Percentiles rank a stretch among this genome's conserved stretches.
phyloP scores from a whole-genome alignment of 306 rosid species.

The Medicago ruthenica region DNA sequence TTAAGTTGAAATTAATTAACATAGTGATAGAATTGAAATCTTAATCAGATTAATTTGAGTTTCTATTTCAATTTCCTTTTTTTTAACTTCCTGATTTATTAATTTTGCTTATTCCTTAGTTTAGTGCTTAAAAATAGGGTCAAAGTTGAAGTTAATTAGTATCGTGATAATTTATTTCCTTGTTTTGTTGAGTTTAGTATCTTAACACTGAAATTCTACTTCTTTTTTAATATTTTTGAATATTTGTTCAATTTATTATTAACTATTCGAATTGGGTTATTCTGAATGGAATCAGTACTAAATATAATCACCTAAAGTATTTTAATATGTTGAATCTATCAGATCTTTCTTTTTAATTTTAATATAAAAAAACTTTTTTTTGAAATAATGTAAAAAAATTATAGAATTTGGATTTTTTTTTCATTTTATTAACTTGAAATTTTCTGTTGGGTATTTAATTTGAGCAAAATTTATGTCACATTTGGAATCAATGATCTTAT shows the following conservation, averaged over 20 bases:
- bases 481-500: not conserved
- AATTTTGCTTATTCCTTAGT: not conserved
- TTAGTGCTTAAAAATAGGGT: conserved; percentile 33
- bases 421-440: conserved; percentile 4
- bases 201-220: conserved; percentile 7
- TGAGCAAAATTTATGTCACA: not conserved
- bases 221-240: not conserved
- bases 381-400: not conserved
- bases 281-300: conserved; percentile 17
- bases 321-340: conserved; percentile 5
- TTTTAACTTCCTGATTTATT: not conserved
- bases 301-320: not conserved
- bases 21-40: not conserved
- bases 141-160: conserved; percentile 11
- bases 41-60: not conserved
- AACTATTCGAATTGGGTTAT: not conserved
- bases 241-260: not conserved
- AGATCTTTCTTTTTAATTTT: not conserved
- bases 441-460: conserved; percentile 6
- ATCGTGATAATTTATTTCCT: conserved; percentile 34
- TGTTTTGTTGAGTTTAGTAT: conserved; percentile 11
- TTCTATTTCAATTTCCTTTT: not conserved
- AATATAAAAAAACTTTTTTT: too few species aligned
- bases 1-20: conserved; percentile 26
- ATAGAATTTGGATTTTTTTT: not conserved